These are phyloP conservation scores for Backusella sp. DNA, from an alignment of 192 early-diverging fungal genomes.

Conservation along the genomic window DNA sequence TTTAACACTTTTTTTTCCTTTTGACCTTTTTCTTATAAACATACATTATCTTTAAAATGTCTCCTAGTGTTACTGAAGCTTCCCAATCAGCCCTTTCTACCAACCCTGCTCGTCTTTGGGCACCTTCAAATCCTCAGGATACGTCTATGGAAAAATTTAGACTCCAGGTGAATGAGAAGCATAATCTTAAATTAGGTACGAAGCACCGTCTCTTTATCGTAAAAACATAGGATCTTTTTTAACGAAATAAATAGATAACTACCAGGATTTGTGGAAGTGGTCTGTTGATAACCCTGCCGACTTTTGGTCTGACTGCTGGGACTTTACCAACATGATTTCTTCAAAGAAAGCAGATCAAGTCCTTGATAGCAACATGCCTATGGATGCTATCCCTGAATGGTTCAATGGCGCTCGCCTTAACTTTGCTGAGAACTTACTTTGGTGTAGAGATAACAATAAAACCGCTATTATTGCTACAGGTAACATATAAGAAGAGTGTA, in stretches of 20 bases:
- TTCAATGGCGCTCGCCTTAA: conserved; percentile 84
- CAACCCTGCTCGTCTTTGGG: conserved; percentile 60
- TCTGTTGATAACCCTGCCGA: conserved; percentile 68
- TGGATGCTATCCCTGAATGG: conserved; percentile 91
- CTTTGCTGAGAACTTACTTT: conserved; percentile 89
- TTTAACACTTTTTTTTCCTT: neutral
- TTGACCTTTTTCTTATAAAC: neutral
- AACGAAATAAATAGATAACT: conserved; percentile 42
- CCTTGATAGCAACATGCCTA: conserved; percentile 67
- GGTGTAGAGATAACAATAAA: conserved; percentile 45
- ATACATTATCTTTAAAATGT: neutral
- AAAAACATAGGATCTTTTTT: neutral
- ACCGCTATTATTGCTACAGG: conserved; percentile 57
- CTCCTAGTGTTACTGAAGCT: neutral
- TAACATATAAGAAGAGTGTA: conserved; percentile 1
- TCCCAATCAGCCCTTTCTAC: neutral
- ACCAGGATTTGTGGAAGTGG: conserved; percentile 83
- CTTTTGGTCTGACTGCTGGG: conserved; percentile 91
- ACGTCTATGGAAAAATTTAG: conserved; percentile 76
- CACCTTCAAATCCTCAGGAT: conserved; percentile 48
- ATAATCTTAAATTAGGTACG: conserved; percentile 58
- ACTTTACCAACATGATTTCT: conserved; percentile 61
- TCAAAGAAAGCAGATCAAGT: conserved; percentile 45
- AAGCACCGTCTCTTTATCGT: neutral
- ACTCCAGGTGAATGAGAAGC: conserved; percentile 67